Evolutionary conservation across 352 stramenopile species (phyloP).

Genomic region (Globisporangium radiosum): DNA sequence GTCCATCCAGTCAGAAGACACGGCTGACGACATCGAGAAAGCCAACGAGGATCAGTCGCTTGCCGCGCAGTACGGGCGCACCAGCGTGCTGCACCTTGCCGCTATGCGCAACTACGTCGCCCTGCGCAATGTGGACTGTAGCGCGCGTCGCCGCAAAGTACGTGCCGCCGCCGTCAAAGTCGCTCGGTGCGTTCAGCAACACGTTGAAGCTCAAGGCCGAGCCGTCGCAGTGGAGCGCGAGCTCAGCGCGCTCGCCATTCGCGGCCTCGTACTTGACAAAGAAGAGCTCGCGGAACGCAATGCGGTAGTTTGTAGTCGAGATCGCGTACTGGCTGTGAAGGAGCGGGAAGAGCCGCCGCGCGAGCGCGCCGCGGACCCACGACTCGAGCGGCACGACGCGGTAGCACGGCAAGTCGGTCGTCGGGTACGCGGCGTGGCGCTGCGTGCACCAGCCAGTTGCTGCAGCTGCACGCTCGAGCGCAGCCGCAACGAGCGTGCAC

Average conservation of each 20-base stretch:
- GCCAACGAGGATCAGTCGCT: conserved; percentile 87
- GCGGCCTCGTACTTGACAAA: conserved; percentile 84
- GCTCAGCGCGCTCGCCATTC: conserved; percentile 46
- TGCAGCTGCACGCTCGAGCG: conserved; percentile 30
- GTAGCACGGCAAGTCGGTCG: conserved; percentile 77
- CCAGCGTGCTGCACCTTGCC: conserved; percentile 91
- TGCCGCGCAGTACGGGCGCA: conserved; percentile 72
- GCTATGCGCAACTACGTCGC: conserved; percentile 87
- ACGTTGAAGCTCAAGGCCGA: conserved; percentile 94
- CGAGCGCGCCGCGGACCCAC: conserved; percentile 56
- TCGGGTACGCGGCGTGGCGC: conserved; percentile 75
- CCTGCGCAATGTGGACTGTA: conserved; percentile 72
- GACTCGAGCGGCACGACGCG: conserved; percentile 53
- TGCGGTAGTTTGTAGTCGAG: conserved; percentile 20
- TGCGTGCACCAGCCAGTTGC: conserved; percentile 67
- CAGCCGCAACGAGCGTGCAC: conserved; percentile 30
- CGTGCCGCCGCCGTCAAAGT: conserved; percentile 91
- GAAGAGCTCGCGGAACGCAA: conserved; percentile 84
- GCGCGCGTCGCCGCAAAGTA: conserved; percentile 81
- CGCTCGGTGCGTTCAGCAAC: conserved; percentile 66
- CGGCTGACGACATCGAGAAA: conserved; percentile 86
- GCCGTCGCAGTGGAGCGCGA: conserved; percentile 90
- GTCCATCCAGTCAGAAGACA: conserved; percentile 10
- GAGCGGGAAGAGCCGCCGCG: conserved; percentile 46
- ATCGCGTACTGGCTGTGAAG: conserved; percentile 43